Percentiles rank a stretch among this genome's conserved stretches.
Evolutionary conservation across 257 asterid species (phyloP).

Genomic region (Capsicum chinense): DNA sequence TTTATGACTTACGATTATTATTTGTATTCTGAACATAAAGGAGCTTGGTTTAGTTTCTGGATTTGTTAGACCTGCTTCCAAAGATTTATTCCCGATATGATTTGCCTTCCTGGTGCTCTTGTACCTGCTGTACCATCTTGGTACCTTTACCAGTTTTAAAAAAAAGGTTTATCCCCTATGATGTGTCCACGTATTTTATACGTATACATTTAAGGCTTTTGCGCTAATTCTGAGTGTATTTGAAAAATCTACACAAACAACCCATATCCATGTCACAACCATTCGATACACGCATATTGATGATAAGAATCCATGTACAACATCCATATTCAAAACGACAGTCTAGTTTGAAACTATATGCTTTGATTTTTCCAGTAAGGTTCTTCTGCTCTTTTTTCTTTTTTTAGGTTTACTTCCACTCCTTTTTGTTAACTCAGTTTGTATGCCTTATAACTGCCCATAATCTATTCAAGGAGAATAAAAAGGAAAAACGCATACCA

Average conservation of each 20-base stretch:
- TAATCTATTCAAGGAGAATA: not conserved
- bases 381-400: not conserved
- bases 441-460: not conserved
- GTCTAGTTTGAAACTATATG: not conserved
- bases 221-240: not conserved
- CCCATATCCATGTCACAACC: not conserved
- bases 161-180: not conserved
- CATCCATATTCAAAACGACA: not conserved
- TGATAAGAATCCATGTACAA: not conserved
- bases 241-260: not conserved
- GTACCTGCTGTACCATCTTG: no score
- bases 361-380: not conserved
- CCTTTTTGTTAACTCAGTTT: not conserved
- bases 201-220: not conserved
- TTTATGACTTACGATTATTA: not conserved
- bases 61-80: not conserved
- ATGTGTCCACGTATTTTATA: not conserved
- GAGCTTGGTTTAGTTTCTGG: conserved; percentile 7
- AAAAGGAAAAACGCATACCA: conserved; percentile 1
- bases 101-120: no score
- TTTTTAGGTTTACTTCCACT: not conserved
- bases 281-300: not conserved
- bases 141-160: no score
- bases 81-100: not conserved
- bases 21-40: not conserved